Conservation (phyloP, 352 stramenopile genomes). For the Globisporangium uncinulatum region DNA sequence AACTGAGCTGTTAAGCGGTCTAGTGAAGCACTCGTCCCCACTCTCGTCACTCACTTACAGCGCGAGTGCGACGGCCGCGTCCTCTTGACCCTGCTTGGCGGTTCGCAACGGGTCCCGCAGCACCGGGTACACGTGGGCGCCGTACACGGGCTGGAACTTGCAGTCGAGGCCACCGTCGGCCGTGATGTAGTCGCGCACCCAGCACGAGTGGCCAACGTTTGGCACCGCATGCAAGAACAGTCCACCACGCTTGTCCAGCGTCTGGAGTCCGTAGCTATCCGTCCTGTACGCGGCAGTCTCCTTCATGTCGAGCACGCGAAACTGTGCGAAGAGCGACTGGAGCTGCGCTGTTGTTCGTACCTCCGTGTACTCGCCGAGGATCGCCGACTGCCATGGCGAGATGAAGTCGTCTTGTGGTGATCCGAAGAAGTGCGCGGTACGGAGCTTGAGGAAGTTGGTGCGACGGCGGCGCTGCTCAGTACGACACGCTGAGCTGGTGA, state of each 20-base stretch:
- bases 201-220: neutral
- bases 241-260: constrained; percentile 13
- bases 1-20: too few relatives aligned
- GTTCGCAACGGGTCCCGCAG: constrained; percentile 7
- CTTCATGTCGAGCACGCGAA: constrained; percentile 10
- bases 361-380: constrained; percentile 16
- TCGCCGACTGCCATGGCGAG: constrained; percentile 15
- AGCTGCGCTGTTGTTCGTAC: constrained; percentile 9
- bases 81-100: neutral
- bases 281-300: constrained; percentile 19
- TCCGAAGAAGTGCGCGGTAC: constrained; percentile 19
- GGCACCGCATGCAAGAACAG: neutral
- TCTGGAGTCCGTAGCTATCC: constrained; percentile 22
- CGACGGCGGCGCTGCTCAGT: neutral
- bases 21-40: too few relatives aligned
- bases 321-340: constrained; percentile 6
- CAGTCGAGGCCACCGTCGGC: constrained; percentile 16
- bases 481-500: neutral
- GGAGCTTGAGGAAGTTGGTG: constrained; percentile 12
- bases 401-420: constrained; percentile 15
- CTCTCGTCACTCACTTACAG: neutral
- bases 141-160: constrained; percentile 31
- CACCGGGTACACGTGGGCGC: constrained; percentile 29
- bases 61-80: neutral
- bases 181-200: constrained; percentile 10